A percentile compares a stretch with the other conserved stretches of the same genome.
phyloP scores from a whole-genome alignment of 78 protist species.

The Capsaspora owczarzaki region DNA sequence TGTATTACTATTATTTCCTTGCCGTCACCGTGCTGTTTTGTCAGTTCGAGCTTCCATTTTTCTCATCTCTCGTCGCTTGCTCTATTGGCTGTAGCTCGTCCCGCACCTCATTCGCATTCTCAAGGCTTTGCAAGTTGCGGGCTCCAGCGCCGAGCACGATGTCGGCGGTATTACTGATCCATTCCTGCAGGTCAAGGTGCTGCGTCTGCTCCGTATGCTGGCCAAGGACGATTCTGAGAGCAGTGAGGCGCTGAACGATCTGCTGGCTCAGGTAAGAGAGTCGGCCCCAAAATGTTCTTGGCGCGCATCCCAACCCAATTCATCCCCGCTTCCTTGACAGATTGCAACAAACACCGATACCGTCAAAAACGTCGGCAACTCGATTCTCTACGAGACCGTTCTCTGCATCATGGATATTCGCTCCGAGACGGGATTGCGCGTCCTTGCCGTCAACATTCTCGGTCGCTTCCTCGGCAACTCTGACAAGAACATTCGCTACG shows the following conservation, averaged over 20 bases:
- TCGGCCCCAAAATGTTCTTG: background rate
- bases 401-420: constrained; percentile 86
- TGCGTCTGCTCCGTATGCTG: constrained; percentile 73
- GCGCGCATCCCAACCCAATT: background rate
- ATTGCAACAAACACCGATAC: constrained; percentile 91
- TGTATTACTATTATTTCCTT: too few species aligned
- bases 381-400: constrained; percentile 91
- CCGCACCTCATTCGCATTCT: constrained; percentile 43
- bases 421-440: constrained; percentile 58
- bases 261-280: constrained; percentile 74
- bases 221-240: constrained; percentile 62
- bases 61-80: too few species aligned
- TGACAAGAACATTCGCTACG: constrained; percentile 91
- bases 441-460: constrained; percentile 88
- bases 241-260: constrained; percentile 85
- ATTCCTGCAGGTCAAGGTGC: constrained; percentile 87
- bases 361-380: constrained; percentile 86
- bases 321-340: constrained; percentile 1
- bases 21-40: too few species aligned
- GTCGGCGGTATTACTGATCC: constrained; percentile 95
- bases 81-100: background rate
- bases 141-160: constrained; percentile 88
- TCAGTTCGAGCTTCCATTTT: too few species aligned
- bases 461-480: constrained; percentile 85
- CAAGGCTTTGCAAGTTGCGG: constrained; percentile 64